These are phyloP conservation scores for Solanum lycopersicoides DNA, from an alignment of 257 asterid species.

Conservation along the genomic window DNA sequence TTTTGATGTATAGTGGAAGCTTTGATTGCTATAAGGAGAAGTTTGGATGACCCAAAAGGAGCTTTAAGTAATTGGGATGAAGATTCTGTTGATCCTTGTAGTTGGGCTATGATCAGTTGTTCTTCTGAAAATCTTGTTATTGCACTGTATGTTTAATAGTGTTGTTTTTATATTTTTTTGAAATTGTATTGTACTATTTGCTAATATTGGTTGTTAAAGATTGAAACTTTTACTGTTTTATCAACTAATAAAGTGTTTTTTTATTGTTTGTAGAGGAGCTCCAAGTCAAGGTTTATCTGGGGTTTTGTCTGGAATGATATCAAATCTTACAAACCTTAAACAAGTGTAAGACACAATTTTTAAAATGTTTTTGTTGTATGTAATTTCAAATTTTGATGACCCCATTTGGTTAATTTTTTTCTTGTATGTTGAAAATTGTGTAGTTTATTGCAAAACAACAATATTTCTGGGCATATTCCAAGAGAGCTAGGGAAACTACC, in stretches of 20 bases:
- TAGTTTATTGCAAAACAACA: constrained; percentile 80
- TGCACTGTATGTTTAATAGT: constrained; percentile 38
- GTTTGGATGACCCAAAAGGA: constrained; percentile 72
- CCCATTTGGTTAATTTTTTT: neutral
- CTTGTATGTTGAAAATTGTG: neutral
- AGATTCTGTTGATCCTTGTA: constrained; percentile 91
- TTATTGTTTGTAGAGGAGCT: constrained; percentile 55
- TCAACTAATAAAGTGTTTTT: neutral
- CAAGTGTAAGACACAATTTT: constrained; percentile 55
- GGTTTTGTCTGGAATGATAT: constrained; percentile 58
- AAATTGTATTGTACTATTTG: neutral
- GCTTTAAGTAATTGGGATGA: constrained; percentile 88
- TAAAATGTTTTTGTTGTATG: neutral
- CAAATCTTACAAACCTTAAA: constrained; percentile 89
- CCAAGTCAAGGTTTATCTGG: constrained; percentile 98
- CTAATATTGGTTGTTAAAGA: neutral
- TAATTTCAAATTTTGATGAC: neutral
- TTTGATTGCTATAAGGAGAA: constrained; percentile 45
- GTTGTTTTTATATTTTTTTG: neutral
- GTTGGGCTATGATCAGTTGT: constrained; percentile 98
- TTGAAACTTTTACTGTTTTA: neutral
- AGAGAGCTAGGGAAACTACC: constrained; percentile 66
- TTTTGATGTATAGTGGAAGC: constrained; percentile 46
- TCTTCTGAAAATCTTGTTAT: constrained; percentile 73
- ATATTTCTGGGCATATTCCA: constrained; percentile 78